Evolutionary conservation across 768 basidiomycete genomes (phyloP).

Genomic region (Steccherinum ochraceum): DNA sequence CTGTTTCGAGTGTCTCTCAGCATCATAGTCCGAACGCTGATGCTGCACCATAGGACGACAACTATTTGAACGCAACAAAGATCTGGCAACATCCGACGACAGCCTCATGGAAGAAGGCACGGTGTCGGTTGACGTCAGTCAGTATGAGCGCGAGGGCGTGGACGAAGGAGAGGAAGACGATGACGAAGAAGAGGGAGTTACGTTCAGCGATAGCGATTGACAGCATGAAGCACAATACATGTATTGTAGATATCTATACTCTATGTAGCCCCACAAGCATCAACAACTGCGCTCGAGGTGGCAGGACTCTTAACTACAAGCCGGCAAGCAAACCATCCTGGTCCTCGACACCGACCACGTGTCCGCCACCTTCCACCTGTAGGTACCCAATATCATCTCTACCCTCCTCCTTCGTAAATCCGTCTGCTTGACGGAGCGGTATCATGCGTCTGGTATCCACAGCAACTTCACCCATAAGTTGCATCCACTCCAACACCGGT

Average conservation of each 20-base stretch:
- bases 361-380: slow-evolving; percentile 44
- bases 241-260: too few relatives aligned
- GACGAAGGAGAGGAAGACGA: slow-evolving; percentile 64
- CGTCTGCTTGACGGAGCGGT: slow-evolving; percentile 44
- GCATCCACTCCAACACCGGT: slow-evolving; percentile 70
- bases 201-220: slow-evolving; percentile 88
- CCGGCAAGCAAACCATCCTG: slow-evolving; percentile 57
- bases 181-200: slow-evolving; percentile 42
- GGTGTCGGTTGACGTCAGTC: slow-evolving; percentile 81
- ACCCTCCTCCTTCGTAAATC: slow-evolving; percentile 56
- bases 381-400: slow-evolving; percentile 51
- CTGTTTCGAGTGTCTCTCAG: too few relatives aligned
- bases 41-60: slow-evolving; percentile 86
- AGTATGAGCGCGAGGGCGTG: slow-evolving; percentile 66
- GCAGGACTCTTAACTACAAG: slow-evolving; percentile 41
- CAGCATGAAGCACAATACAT: too few relatives aligned
- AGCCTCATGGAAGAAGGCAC: slow-evolving; percentile 78
- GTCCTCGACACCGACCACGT: slow-evolving; percentile 47
- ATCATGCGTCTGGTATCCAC: slow-evolving; percentile 26
- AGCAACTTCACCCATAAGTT: slow-evolving; percentile 46
- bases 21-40: neutral
- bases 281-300: neutral
- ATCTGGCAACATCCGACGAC: slow-evolving; percentile 69
- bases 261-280: neutral
- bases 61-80: slow-evolving; percentile 79